phyloP scores from a whole-genome alignment of 805 yeast species.

The Hanseniaspora occidentalis region DNA sequence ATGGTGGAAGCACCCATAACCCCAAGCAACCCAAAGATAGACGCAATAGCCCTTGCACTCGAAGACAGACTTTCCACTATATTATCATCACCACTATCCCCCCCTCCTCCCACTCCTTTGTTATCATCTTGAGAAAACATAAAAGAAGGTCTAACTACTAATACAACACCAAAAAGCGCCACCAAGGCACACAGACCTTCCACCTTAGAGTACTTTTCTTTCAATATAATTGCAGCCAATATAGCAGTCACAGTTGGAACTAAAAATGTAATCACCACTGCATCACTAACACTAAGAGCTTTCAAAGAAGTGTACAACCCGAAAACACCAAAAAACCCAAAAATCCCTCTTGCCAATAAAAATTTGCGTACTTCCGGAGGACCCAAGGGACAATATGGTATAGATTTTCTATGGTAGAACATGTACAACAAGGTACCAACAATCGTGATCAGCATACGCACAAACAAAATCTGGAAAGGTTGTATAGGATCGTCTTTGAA shows the following conservation, averaged over 20 bases:
- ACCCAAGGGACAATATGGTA: constrained; percentile 59
- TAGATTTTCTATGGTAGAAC: constrained; percentile 29
- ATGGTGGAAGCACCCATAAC: constrained; percentile 60
- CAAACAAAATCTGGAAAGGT: constrained; percentile 68
- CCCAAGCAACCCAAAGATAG: constrained; percentile 51
- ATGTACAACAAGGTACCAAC: constrained; percentile 44
- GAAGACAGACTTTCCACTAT: constrained; percentile 39
- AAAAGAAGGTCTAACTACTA: constrained; percentile 73
- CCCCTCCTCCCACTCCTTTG: constrained; percentile 8
- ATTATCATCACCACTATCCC: constrained; percentile 15
- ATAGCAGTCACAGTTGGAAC: constrained; percentile 68
- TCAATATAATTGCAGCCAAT: constrained; percentile 52
- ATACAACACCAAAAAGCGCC: constrained; percentile 62
- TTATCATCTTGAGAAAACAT: constrained; percentile 35
- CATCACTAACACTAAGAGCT: constrained; percentile 68
- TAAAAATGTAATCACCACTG: constrained; percentile 67
- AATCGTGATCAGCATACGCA: constrained; percentile 66
- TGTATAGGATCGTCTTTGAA: constrained; percentile 45
- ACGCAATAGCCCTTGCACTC: constrained; percentile 46
- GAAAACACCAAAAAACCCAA: constrained; percentile 74
- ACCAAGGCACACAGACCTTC: constrained; percentile 60
- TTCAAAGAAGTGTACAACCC: constrained; percentile 64
- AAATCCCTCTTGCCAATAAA: constrained; percentile 48
- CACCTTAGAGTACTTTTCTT: constrained; percentile 50
- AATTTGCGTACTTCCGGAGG: constrained; percentile 42